Percentiles rank a stretch among this genome's conserved stretches.
Conservation (phyloP, 805 yeast genomes). For the Clavispora asparagi region DNA sequence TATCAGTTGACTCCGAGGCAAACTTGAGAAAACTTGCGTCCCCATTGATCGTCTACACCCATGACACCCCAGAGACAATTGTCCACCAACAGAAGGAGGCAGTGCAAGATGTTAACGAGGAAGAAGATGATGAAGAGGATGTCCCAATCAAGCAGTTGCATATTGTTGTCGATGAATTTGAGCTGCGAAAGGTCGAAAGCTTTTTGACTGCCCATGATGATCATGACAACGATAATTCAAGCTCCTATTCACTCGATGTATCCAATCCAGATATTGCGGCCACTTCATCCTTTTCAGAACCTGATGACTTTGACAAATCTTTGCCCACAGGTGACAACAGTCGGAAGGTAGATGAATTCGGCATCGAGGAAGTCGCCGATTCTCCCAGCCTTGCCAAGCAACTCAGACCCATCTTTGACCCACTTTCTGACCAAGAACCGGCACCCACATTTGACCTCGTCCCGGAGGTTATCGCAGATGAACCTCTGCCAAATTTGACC, state of each 20-base stretch:
- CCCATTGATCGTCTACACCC: slow-evolving; percentile 1
- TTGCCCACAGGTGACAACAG: too few species aligned
- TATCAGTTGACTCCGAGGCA: background rate
- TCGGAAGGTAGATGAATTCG: slow-evolving; percentile 21
- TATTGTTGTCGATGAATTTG: slow-evolving; percentile 20
- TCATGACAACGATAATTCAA: background rate
- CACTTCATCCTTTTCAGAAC: background rate
- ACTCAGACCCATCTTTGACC: slow-evolving; percentile 20
- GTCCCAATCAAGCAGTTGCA: slow-evolving; percentile 17
- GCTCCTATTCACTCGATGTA: slow-evolving; percentile 1
- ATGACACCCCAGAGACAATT: background rate
- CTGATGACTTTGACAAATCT: background rate
- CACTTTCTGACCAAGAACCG: slow-evolving; percentile 4
- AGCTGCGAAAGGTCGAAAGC: slow-evolving; percentile 7
- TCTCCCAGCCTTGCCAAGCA: slow-evolving; percentile 20
- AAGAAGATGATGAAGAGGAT: slow-evolving; percentile 17
- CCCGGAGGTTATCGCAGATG: slow-evolving; percentile 22
- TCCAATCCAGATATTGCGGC: background rate
- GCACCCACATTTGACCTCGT: slow-evolving; percentile 22
- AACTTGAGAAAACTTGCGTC: background rate
- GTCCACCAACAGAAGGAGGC: background rate
- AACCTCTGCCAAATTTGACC: background rate
- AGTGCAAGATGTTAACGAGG: background rate
- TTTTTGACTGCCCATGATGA: background rate
- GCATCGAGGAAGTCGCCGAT: slow-evolving; percentile 21